A percentile compares a stretch with the other conserved stretches of the same genome.
These are phyloP conservation scores for Polygonum aviculare DNA, from an alignment of 148 eudicot genomes.

Conservation along the genomic window DNA sequence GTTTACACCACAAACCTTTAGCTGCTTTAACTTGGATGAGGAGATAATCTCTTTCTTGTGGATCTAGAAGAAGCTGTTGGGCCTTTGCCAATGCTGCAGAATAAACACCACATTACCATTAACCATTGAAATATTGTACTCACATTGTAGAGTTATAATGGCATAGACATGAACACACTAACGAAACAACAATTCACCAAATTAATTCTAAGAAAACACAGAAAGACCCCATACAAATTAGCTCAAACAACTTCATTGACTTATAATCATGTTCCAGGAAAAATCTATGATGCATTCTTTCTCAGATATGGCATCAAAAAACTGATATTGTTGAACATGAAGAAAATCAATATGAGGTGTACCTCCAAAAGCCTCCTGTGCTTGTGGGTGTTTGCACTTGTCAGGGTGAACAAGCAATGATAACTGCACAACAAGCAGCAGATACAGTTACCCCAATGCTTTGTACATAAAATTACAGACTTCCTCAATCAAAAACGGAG, in stretches of 20 bases:
- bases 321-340: neutral
- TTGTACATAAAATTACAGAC: neutral
- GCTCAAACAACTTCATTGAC: neutral
- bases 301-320: neutral
- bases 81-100: slow-evolving; percentile 99
- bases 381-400: slow-evolving; percentile 97
- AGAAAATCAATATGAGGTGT: neutral
- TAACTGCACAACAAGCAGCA: slow-evolving; percentile 34
- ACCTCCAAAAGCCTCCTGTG: slow-evolving; percentile 99
- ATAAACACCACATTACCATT: slow-evolving; percentile 12
- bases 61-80: slow-evolving; percentile 85
- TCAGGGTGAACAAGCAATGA: slow-evolving; percentile 98
- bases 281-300: neutral
- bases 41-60: slow-evolving; percentile 82
- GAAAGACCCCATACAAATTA: neutral
- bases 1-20: slow-evolving; percentile 47
- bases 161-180: neutral
- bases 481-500: neutral
- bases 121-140: neutral
- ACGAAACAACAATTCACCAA: neutral
- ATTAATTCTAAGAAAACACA: neutral
- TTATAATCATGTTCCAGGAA: neutral
- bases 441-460: slow-evolving; percentile 5
- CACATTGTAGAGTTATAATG: neutral
- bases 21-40: slow-evolving; percentile 80